phyloP scores from a whole-genome alignment of 1,139 yeast genomes.

The Kazachstania sp. region DNA sequence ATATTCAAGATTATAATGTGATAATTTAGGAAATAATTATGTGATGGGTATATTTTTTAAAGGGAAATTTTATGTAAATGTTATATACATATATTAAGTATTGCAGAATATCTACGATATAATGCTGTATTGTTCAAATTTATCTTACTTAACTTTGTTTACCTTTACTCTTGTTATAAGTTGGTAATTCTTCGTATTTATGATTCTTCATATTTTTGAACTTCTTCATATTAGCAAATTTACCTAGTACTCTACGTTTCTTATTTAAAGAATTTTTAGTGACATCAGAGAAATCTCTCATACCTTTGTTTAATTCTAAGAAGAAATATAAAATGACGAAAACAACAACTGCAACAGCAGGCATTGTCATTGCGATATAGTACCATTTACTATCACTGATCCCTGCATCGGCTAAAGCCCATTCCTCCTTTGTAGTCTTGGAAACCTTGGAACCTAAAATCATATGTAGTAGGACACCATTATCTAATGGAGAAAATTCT shows the following conservation, averaged over 20 bases:
- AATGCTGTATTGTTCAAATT: not conserved
- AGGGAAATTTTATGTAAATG: not conserved
- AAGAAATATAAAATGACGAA: conserved; percentile 58
- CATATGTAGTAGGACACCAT: conserved; percentile 50
- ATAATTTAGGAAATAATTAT: no score
- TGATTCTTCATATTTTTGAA: conserved; percentile 30
- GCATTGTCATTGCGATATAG: conserved; percentile 59
- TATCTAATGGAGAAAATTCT: conserved; percentile 46
- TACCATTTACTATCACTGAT: conserved; percentile 57
- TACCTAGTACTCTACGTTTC: conserved; percentile 40
- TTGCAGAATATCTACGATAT: not conserved
- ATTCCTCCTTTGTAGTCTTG: conserved; percentile 49
- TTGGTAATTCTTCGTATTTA: conserved; percentile 36
- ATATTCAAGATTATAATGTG: no score
- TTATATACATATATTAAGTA: not conserved
- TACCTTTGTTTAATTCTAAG: conserved; percentile 42
- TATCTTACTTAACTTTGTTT: conserved; percentile 19
- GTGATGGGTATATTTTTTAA: not conserved
- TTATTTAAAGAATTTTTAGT: conserved; percentile 43
- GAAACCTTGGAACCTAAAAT: conserved; percentile 50
- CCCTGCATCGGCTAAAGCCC: conserved; percentile 48
- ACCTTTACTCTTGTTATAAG: conserved; percentile 22
- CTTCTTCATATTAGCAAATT: conserved; percentile 31
- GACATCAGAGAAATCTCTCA: conserved; percentile 40
- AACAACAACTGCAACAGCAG: conserved; percentile 58